These are phyloP conservation scores for Hygrophorus russula DNA, from an alignment of 768 basidiomycete species.

Conservation along the genomic window DNA sequence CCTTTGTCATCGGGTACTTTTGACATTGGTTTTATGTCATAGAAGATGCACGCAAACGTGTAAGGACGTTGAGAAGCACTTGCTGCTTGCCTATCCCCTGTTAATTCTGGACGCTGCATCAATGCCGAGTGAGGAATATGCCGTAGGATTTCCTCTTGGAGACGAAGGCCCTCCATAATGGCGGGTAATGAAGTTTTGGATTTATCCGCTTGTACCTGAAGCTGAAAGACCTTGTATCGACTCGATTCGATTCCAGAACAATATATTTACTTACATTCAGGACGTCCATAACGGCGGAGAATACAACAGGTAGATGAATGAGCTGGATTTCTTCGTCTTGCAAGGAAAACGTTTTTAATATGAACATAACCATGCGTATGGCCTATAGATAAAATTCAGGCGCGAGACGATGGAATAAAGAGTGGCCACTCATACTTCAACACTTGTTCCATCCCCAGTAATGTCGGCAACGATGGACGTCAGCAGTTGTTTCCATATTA, in stretches of 20 bases:
- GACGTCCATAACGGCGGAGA: slow-evolving; percentile 55
- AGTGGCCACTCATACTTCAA: slow-evolving; percentile 33
- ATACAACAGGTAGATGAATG: slow-evolving; percentile 72
- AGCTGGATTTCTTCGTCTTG: slow-evolving; percentile 84
- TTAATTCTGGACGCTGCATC: slow-evolving; percentile 36
- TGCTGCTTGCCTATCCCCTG: slow-evolving; percentile 21
- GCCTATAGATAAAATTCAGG: slow-evolving; percentile 30
- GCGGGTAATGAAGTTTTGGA: slow-evolving; percentile 22
- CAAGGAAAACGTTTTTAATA: slow-evolving; percentile 55
- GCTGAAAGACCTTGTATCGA: slow-evolving; percentile 14
- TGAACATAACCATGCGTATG: slow-evolving; percentile 56
- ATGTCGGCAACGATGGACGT: slow-evolving; percentile 45
- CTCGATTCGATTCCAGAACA: slow-evolving; percentile 1
- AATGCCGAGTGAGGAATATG: slow-evolving; percentile 40
- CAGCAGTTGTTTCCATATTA: slow-evolving; percentile 77
- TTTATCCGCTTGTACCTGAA: slow-evolving; percentile 24
- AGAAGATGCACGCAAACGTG: slow-evolving; percentile 51
- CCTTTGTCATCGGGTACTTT: slow-evolving; percentile 11
- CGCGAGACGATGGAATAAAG: slow-evolving; percentile 1
- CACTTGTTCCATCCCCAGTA: slow-evolving; percentile 23
- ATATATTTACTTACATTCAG: slow-evolving; percentile 39
- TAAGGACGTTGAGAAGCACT: slow-evolving; percentile 29
- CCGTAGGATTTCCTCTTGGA: slow-evolving; percentile 42
- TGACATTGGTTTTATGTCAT: slow-evolving; percentile 29
- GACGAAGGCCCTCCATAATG: slow-evolving; percentile 31